Percentiles rank a stretch among this genome's conserved stretches.
Conservation (phyloP, 1,139 yeast genomes). For the Debaryomyces fabryi region DNA sequence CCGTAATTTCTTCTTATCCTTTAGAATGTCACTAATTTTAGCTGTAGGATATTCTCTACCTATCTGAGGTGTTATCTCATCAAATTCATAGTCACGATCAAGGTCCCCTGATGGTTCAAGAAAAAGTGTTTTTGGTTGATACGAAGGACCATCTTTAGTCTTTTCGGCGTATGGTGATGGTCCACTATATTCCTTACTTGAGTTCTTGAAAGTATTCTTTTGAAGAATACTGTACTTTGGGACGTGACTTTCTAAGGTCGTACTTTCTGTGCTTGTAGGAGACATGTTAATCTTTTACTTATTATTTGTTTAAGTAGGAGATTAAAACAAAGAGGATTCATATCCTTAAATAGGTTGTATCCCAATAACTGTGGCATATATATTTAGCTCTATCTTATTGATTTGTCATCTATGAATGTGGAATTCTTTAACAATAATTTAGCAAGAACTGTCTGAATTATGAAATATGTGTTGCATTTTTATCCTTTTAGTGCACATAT, state of each 20-base stretch:
- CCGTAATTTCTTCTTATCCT: slow-evolving; percentile 7
- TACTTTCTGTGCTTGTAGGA: not conserved
- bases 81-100: slow-evolving; percentile 8
- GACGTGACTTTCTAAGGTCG: not conserved
- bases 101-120: slow-evolving; percentile 10
- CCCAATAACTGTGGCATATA: not conserved
- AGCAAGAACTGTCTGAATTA: not conserved
- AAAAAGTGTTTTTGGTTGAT: slow-evolving; percentile 4
- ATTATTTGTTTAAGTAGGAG: not conserved
- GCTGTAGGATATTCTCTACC: slow-evolving; percentile 10
- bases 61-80: slow-evolving; percentile 9
- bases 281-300: not conserved
- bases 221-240: not conserved
- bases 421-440: not conserved
- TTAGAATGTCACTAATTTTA: slow-evolving; percentile 8
- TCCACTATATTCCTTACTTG: not conserved
- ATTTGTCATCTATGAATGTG: not conserved
- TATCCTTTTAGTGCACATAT: not conserved
- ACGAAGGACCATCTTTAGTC: not conserved
- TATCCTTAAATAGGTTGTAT: not conserved
- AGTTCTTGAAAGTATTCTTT: not conserved
- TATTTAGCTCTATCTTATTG: not conserved
- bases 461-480: not conserved
- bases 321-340: too few species aligned
- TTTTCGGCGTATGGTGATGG: not conserved